Evolutionary conservation across 208 protist genomes (phyloP), one percentile per base, ranked within the genome.

Genomic region (Porcisia hertigi): DNA sequence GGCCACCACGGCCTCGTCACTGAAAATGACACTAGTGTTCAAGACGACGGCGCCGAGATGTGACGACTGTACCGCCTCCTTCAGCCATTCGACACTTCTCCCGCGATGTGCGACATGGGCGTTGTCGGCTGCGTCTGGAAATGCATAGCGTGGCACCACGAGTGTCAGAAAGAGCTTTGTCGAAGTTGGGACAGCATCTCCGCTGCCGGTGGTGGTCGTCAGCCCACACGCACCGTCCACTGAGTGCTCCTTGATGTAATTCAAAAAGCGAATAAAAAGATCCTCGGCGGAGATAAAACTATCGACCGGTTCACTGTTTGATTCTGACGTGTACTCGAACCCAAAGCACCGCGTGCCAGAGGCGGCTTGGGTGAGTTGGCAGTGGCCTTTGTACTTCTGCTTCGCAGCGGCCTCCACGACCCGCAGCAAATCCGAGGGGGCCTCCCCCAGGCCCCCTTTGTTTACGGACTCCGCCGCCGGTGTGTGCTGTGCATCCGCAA

Each of bases 181-280:
- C 16, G 57, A 25, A 41, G 25, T 75, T 60, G 59, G 25, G 8
- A 45, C 30, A 45, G 55, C 45, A 9, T 72, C 65, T 4, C 34
- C 69, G 8, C 82, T 62, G 59, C 69, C 53, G 23, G 55, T 63
- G 45, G 58, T 75, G 0, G 66, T 59, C 3, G 80, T 83, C 41
- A 97, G 75, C 41, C 88, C 87, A 71, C 93, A 97, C 14, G 88
- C 90, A 12, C 80, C 85, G 76, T 97, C 89, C 16, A 97, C 72
- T 34, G 86, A 87, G 71, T 92, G 89, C 72, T 87, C 82, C 81
- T 97, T 97, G 14, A 97, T 58, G 73, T 94, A 87, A 81, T 94
- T 94, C 39, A 97, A 84, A 75, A 95, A 96, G 52, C 85, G 77
- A 5, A 95, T 84, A 60, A 97, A 90, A 34, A 95, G 75, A 52